A percentile compares a stretch with the other conserved stretches of the same genome.
Evolutionary conservation across 441 rosid species (phyloP).

Genomic region (Brassica balearica): DNA sequence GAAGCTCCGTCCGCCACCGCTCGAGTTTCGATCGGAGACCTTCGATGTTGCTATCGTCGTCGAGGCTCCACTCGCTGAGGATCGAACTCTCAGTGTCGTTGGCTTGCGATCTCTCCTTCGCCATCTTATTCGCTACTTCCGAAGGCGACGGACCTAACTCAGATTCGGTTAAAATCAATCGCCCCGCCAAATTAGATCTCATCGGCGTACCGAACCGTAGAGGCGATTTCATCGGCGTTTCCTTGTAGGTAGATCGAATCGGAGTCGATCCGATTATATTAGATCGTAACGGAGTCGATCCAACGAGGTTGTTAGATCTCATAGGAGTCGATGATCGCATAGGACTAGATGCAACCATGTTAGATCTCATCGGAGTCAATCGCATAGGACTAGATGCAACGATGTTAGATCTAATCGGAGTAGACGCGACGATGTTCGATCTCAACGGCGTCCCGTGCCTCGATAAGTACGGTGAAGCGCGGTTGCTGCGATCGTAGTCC

Average conservation of each 20-base stretch:
- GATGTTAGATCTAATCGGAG: neutral
- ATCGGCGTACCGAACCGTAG: neutral
- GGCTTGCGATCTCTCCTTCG: neutral
- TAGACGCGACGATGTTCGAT: constrained; percentile 1
- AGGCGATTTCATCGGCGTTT: neutral
- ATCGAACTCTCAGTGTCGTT: constrained; percentile 53
- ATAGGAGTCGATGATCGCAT: neutral
- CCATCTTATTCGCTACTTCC: neutral
- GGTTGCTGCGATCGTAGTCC: neutral
- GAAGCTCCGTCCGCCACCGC: constrained; percentile 74
- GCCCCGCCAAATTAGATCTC: neutral
- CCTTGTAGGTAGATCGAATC: neutral
- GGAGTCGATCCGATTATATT: neutral
- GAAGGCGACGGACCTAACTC: neutral
- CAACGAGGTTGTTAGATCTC: neutral
- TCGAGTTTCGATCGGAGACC: constrained; percentile 75
- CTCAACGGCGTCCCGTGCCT: constrained; percentile 3
- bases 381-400: neutral
- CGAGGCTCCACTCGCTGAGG: constrained; percentile 55
- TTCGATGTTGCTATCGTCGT: constrained; percentile 62
- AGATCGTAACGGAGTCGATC: neutral
- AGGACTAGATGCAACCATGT: neutral
- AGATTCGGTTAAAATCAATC: neutral
- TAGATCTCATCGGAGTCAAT: neutral
- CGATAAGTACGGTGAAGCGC: neutral